phyloP scores from a whole-genome alignment of 805 yeast genomes.

The Ogataea trehaloabstinens region DNA sequence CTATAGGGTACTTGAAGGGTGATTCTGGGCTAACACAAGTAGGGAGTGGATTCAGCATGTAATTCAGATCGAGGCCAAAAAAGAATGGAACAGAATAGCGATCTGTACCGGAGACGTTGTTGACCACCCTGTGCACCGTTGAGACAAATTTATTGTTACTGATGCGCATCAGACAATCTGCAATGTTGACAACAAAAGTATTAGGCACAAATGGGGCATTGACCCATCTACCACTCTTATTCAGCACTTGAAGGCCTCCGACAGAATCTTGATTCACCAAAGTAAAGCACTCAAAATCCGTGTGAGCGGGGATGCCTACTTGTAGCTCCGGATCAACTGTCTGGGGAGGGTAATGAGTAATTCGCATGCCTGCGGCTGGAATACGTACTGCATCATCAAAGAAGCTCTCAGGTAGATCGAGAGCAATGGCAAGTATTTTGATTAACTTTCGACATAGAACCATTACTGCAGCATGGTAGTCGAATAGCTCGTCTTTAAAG shows the following conservation, averaged over 20 bases:
- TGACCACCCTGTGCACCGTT: constrained; percentile 13
- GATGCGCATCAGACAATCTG: constrained; percentile 10
- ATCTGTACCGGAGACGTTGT: constrained; percentile 8
- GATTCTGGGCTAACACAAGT: constrained; percentile 6
- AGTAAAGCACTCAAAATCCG: constrained; percentile 33
- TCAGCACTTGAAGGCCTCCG: constrained; percentile 11
- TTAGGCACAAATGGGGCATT: constrained; percentile 8
- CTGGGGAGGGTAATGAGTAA: constrained; percentile 31
- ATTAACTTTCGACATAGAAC: constrained; percentile 9
- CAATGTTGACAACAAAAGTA: constrained; percentile 11
- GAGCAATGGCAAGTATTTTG: constrained; percentile 23
- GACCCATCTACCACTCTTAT: constrained; percentile 12
- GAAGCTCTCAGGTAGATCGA: constrained; percentile 23
- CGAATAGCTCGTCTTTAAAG: constrained; percentile 12
- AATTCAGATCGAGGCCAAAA: constrained; percentile 8
- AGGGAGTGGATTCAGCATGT: constrained; percentile 6
- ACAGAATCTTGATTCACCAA: constrained; percentile 22
- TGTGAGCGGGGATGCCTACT: constrained; percentile 34
- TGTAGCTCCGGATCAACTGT: constrained; percentile 22
- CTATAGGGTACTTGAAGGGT: constrained; percentile 9
- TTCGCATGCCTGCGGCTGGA: constrained; percentile 28
- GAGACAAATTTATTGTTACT: constrained; percentile 11
- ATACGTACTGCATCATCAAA: constrained; percentile 24
- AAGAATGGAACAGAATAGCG: constrained; percentile 12
- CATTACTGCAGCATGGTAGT: not conserved